phyloP scores from a whole-genome alignment of 805 yeast genomes.

The Suhomyces tanzawaensis region DNA sequence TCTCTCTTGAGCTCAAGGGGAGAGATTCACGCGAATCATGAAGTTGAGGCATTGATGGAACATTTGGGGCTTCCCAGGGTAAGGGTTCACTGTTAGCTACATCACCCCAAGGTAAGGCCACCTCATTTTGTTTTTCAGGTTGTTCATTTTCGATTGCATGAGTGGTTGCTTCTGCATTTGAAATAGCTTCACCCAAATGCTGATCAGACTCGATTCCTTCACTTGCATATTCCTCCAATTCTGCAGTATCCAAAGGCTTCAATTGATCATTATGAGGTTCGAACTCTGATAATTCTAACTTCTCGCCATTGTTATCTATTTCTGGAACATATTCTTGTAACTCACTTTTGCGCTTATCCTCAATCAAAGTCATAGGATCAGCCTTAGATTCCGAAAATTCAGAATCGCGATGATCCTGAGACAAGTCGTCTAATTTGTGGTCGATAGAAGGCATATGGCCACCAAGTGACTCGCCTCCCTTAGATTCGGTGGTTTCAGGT shows the following conservation, averaged over 20 bases:
- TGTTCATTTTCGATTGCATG: neutral
- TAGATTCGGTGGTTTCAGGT: too few relatives aligned
- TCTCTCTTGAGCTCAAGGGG: too few relatives aligned
- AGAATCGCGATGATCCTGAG: neutral
- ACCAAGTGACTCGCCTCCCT: too few relatives aligned
- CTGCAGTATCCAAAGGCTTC: slow-evolving; percentile 4
- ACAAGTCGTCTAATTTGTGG: neutral
- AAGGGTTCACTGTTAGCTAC: slow-evolving; percentile 1
- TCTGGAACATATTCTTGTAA: slow-evolving; percentile 17
- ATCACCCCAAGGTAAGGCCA: slow-evolving; percentile 5
- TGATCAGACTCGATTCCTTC: neutral
- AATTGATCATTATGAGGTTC: slow-evolving; percentile 12
- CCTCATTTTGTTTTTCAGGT: slow-evolving; percentile 1
- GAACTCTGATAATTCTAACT: neutral
- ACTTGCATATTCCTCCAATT: neutral
- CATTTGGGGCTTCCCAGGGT: slow-evolving; percentile 9
- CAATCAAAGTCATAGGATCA: slow-evolving; percentile 15
- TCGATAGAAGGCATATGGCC: neutral
- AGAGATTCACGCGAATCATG: too few relatives aligned
- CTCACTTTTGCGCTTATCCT: slow-evolving; percentile 14
- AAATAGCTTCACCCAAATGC: too few relatives aligned
- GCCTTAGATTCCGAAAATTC: too few relatives aligned
- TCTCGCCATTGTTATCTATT: neutral
- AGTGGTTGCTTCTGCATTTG: too few relatives aligned
- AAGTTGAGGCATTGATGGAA: slow-evolving; percentile 3